Conservation (phyloP, 345 rosid genomes). For the Eucalyptus sp. region DNA sequence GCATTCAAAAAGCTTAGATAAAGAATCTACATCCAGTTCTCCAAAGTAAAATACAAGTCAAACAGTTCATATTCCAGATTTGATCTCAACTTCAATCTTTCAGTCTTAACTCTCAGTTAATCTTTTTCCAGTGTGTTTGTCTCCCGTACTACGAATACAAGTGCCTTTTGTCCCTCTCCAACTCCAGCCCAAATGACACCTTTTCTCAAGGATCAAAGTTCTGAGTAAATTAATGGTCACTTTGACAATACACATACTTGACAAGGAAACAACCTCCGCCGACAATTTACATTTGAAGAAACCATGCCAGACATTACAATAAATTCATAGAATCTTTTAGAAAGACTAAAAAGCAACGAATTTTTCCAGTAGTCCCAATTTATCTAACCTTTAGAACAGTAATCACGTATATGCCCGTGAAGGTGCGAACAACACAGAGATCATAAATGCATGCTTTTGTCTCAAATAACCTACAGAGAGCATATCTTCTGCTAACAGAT, state of each 20-base stretch:
- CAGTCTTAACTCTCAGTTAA: not conserved
- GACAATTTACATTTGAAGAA: not conserved
- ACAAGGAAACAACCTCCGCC: not conserved
- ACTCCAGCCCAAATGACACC: not conserved
- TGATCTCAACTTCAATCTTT: not conserved
- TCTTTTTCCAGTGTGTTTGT: not conserved
- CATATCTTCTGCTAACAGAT: not conserved
- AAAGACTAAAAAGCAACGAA: not conserved
- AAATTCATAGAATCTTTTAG: not conserved
- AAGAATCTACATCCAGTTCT: not conserved
- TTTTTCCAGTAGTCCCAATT: not conserved
- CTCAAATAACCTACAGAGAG: not conserved
- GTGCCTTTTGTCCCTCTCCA: not conserved
- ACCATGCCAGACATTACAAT: not conserved
- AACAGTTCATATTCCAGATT: not conserved
- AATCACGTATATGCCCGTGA: not conserved
- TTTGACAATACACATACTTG: not conserved
- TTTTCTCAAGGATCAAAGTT: not conserved
- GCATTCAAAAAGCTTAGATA: not conserved
- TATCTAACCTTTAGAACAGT: not conserved
- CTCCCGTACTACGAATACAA: not conserved
- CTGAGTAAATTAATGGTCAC: not conserved
- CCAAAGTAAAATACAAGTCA: not conserved
- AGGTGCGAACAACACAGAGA: not conserved
- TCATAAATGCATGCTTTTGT: not conserved